These are phyloP conservation scores for Mallotus nudiflorus DNA, from an alignment of 345 rosid genomes.

Conservation along the genomic window DNA sequence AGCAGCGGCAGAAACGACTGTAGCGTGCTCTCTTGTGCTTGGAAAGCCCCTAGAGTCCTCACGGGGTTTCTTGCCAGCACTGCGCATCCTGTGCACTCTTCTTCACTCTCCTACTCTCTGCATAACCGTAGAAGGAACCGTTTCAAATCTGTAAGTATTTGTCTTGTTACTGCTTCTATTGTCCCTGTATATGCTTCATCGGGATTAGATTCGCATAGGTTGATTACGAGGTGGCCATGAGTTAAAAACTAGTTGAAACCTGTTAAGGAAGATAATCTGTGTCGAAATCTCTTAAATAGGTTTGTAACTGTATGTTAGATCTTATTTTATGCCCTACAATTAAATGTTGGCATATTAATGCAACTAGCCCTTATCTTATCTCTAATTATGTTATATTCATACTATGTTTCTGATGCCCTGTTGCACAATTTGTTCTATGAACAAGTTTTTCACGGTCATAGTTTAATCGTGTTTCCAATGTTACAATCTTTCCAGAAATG, in stretches of 20 bases:
- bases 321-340: background rate
- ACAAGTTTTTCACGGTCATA: conserved; percentile 1
- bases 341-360: background rate
- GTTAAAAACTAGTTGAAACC: too few species aligned
- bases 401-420: background rate
- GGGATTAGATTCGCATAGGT: too few species aligned
- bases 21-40: conserved; percentile 76
- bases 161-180: too few species aligned
- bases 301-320: background rate
- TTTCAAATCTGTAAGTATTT: conserved; percentile 51
- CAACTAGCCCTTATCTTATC: background rate
- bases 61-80: conserved; percentile 89
- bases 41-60: conserved; percentile 87
- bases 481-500: conserved; percentile 43
- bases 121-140: conserved; percentile 49
- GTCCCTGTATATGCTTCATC: too few species aligned
- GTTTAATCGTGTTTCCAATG: conserved; percentile 17
- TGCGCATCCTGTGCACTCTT: conserved; percentile 55
- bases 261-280: too few species aligned
- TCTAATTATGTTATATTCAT: background rate
- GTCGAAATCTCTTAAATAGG: background rate
- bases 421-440: background rate
- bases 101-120: conserved; percentile 33
- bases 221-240: too few species aligned
- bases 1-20: conserved; percentile 76